Evolutionary conservation across 2,329 filamentous ascomycete genomes (phyloP).

Genomic region (Fusarium poae): DNA sequence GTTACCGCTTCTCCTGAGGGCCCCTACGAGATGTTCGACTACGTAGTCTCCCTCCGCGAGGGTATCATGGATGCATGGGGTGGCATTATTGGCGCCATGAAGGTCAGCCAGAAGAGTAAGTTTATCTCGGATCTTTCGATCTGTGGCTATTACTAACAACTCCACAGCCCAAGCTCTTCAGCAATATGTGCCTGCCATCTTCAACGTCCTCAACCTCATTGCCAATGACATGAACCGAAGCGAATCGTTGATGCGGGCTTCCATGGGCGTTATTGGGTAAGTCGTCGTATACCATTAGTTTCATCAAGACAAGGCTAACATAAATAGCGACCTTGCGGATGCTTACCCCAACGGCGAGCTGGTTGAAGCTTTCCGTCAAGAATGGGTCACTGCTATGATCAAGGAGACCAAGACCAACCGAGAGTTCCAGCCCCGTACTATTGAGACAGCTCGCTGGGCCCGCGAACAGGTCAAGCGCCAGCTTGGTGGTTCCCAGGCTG

Average conservation of each 20-base stretch:
- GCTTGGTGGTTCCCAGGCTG: constrained; percentile 65
- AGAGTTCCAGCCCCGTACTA: constrained; percentile 85
- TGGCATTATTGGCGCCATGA: constrained; percentile 95
- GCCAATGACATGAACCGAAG: constrained; percentile 87
- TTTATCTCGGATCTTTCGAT: constrained; percentile 38
- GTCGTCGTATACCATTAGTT: constrained; percentile 50
- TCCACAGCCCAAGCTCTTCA: constrained; percentile 74
- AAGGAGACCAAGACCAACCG: constrained; percentile 92
- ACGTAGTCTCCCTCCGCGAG: constrained; percentile 92
- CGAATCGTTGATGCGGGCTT: constrained; percentile 90
- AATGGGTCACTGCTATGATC: constrained; percentile 91
- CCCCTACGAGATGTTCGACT: constrained; percentile 96
- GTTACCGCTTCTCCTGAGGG: constrained; percentile 84
- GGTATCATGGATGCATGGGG: constrained; percentile 99
- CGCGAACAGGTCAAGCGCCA: constrained; percentile 98
- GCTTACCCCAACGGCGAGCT: constrained; percentile 93
- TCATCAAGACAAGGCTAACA: constrained; percentile 25
- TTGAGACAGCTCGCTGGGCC: constrained; percentile 96
- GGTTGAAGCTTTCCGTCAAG: constrained; percentile 84
- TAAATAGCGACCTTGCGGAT: constrained; percentile 85
- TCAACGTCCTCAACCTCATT: constrained; percentile 85
- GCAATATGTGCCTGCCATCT: constrained; percentile 86
- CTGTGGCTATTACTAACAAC: constrained; percentile 45
- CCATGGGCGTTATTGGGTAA: constrained; percentile 97
- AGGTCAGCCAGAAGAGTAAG: constrained; percentile 81